Conservation (phyloP, 179 eudicot species). For the Patellifolia procumbens region DNA sequence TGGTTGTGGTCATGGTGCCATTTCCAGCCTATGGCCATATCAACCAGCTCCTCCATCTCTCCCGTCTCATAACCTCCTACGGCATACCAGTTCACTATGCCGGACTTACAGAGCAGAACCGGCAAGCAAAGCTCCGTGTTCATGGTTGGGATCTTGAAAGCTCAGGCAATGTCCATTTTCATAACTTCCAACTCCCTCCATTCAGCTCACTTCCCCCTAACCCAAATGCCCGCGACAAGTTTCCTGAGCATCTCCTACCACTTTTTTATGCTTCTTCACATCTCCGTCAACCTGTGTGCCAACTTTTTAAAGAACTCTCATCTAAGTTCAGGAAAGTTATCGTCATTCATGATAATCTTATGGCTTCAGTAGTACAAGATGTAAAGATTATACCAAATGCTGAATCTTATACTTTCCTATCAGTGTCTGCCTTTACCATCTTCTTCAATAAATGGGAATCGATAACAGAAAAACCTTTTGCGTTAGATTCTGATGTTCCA, state of each 20-base stretch:
- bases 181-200: conserved; percentile 42
- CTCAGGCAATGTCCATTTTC: conserved; percentile 40
- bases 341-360: conserved; percentile 48
- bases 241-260: conserved; percentile 52
- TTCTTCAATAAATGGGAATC: conserved; percentile 34
- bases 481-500: conserved; percentile 28
- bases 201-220: conserved; percentile 28
- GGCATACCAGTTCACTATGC: conserved; percentile 48
- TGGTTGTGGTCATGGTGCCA: conserved; percentile 55
- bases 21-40: conserved; percentile 65
- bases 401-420: conserved; percentile 50
- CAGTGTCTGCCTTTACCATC: conserved; percentile 39
- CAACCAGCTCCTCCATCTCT: conserved; percentile 71
- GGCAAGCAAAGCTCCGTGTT: conserved; percentile 50
- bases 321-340: conserved; percentile 32
- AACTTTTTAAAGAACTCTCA: conserved; percentile 30
- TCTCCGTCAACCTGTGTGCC: conserved; percentile 48
- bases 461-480: conserved; percentile 32
- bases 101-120: conserved; percentile 37
- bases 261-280: conserved; percentile 38
- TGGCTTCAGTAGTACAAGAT: conserved; percentile 65
- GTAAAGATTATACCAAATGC: conserved; percentile 38
- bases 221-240: conserved; percentile 34
- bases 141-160: conserved; percentile 30
- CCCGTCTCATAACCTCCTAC: conserved; percentile 50